These are phyloP conservation scores for Jatropha multifida DNA, from an alignment of 441 rosid genomes.

Conservation along the genomic window DNA sequence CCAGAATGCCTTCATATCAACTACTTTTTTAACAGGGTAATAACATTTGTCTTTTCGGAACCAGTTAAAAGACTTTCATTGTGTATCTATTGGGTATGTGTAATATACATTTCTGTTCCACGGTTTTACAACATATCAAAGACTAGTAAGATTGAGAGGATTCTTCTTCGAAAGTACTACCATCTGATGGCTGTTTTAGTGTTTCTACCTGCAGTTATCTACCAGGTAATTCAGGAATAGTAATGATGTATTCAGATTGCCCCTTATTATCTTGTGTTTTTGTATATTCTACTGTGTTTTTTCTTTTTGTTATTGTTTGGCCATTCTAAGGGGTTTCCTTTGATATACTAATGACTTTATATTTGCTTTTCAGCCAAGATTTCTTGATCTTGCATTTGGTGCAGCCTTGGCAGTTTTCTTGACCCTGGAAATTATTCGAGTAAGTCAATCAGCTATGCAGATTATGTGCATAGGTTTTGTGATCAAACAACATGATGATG, in stretches of 20 bases:
- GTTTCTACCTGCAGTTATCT: slow-evolving; percentile 94
- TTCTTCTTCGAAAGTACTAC: slow-evolving; percentile 93
- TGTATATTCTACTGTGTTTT: not conserved
- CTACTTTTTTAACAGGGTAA: slow-evolving; percentile 52
- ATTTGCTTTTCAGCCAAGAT: slow-evolving; percentile 66
- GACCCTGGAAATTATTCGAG: slow-evolving; percentile 85
- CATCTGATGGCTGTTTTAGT: slow-evolving; percentile 96
- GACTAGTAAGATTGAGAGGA: slow-evolving; percentile 87
- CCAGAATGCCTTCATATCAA: slow-evolving; percentile 25
- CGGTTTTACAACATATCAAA: slow-evolving; percentile 82
- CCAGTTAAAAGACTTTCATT: slow-evolving; percentile 76
- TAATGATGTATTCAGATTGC: not conserved
- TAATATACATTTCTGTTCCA: slow-evolving; percentile 66
- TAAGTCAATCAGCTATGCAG: slow-evolving; percentile 37
- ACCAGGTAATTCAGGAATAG: slow-evolving; percentile 61
- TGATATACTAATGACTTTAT: slow-evolving; percentile 16
- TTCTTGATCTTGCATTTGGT: slow-evolving; percentile 97
- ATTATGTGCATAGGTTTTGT: slow-evolving; percentile 6
- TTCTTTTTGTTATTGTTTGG: not conserved
- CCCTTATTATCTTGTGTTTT: slow-evolving; percentile 7
- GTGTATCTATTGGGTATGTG: slow-evolving; percentile 74
- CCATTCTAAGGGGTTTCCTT: not conserved
- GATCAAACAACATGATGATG: not conserved
- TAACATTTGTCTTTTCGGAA: slow-evolving; percentile 69
- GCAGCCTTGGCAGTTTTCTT: slow-evolving; percentile 84